A percentile compares a stretch with the other conserved stretches of the same genome.
Evolutionary conservation across 2,329 filamentous ascomycete species (phyloP).

Genomic region (Aspergillus proliferans): DNA sequence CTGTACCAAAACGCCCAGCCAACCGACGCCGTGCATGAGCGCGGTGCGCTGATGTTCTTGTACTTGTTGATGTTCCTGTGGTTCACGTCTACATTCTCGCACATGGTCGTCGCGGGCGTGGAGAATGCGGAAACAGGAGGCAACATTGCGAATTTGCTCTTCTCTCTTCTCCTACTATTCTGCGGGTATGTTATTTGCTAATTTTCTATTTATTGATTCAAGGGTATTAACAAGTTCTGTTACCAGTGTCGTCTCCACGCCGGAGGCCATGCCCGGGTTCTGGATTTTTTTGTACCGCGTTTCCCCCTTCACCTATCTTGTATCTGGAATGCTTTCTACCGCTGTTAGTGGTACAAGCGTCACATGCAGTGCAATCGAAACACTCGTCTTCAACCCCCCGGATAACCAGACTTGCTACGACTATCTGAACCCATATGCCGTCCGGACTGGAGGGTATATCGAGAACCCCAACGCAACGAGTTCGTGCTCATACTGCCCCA

Average conservation of each 20-base stretch:
- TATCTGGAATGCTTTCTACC: slow-evolving; percentile 39
- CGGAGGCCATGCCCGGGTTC: slow-evolving; percentile 58
- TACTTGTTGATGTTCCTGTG: slow-evolving; percentile 62
- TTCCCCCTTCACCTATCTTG: slow-evolving; percentile 60
- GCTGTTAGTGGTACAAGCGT: slow-evolving; percentile 27
- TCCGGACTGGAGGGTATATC: slow-evolving; percentile 34
- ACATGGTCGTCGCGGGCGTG: slow-evolving; percentile 66
- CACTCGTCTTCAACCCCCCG: slow-evolving; percentile 42
- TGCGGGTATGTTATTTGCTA: slow-evolving; percentile 27
- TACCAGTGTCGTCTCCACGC: slow-evolving; percentile 41
- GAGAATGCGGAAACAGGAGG: slow-evolving; percentile 63
- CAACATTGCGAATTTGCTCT: slow-evolving; percentile 56
- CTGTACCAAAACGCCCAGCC: slow-evolving; percentile 38
- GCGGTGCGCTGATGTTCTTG: slow-evolving; percentile 61
- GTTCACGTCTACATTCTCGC: slow-evolving; percentile 65
- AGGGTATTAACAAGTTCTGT: too few species aligned
- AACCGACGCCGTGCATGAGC: slow-evolving; percentile 39
- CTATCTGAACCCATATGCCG: slow-evolving; percentile 41
- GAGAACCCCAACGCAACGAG: slow-evolving; percentile 39
- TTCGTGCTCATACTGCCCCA: slow-evolving; percentile 46
- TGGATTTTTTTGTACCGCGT: slow-evolving; percentile 74
- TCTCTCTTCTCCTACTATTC: slow-evolving; percentile 56
- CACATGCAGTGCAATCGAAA: slow-evolving; percentile 26
- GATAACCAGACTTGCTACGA: slow-evolving; percentile 54
- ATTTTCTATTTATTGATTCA: too few species aligned